A percentile compares a stretch with the other conserved stretches of the same genome.
phyloP scores from a whole-genome alignment of 1,139 yeast species.

The Zygoascus sp. region DNA sequence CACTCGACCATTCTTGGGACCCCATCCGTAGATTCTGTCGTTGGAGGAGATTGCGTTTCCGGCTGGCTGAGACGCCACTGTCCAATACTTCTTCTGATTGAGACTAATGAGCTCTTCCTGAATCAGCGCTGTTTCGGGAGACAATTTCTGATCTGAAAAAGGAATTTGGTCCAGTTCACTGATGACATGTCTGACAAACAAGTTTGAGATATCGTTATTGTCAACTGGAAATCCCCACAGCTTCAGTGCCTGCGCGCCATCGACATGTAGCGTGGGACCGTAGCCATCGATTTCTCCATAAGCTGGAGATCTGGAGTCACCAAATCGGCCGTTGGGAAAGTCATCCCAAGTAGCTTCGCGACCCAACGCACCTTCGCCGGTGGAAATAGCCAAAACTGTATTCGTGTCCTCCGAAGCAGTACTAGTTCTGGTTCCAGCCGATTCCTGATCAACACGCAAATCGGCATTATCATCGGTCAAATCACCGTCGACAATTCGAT shows the following conservation, averaged over 20 bases:
- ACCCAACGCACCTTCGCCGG: slow-evolving; percentile 81
- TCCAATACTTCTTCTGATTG: slow-evolving; percentile 72
- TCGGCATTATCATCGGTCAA: slow-evolving; percentile 14
- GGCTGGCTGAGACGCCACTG: slow-evolving; percentile 95
- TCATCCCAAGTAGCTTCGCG: slow-evolving; percentile 98
- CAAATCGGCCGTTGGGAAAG: slow-evolving; percentile 95
- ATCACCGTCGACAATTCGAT: slow-evolving; percentile 42
- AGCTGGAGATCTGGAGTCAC: slow-evolving; percentile 94
- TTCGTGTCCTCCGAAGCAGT: slow-evolving; percentile 40
- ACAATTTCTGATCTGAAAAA: slow-evolving; percentile 82
- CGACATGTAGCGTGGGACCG: slow-evolving; percentile 81
- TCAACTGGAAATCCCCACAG: slow-evolving; percentile 81
- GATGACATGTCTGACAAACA: slow-evolving; percentile 71
- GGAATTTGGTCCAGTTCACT: slow-evolving; percentile 77
- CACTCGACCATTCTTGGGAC: slow-evolving; percentile 83
- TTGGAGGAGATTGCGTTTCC: slow-evolving; percentile 66
- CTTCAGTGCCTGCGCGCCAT: slow-evolving; percentile 62
- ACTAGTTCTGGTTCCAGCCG: slow-evolving; percentile 20
- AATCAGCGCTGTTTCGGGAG: slow-evolving; percentile 85
- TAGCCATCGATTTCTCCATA: slow-evolving; percentile 90
- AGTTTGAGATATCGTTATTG: slow-evolving; percentile 56
- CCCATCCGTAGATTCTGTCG: slow-evolving; percentile 94
- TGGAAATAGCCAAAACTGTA: slow-evolving; percentile 66
- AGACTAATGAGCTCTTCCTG: slow-evolving; percentile 83
- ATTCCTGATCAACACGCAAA: slow-evolving; percentile 3